Base-by-base conservation (phyloP, 176 grass and related monocot species). In the Olyra latifolia region DNA sequence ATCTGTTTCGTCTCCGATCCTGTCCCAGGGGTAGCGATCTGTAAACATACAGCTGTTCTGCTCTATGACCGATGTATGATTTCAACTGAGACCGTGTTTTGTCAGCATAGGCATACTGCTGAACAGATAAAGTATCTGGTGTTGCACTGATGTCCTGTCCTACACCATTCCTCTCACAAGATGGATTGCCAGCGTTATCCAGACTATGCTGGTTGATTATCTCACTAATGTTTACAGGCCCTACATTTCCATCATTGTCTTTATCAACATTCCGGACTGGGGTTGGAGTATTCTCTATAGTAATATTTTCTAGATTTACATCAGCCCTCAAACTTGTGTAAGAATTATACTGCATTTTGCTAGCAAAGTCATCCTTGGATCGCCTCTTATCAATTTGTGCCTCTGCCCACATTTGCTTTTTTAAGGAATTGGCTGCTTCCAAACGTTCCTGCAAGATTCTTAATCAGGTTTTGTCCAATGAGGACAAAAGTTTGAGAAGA, bases 351-450 rank as follows among this genome's bases (percentile, higher is more conserved):
- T 93, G 96, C 72, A 81, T 24, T 89, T 62, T 91, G 72, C 53
- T 86, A 71, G 78, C 68, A 91, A 87, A 89, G 58, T 99, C 96
- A 87, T 93, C 96, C 73, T 84, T 99, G 63, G 82, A 89, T 75
- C 92, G 96, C 48, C 86, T 95, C 83, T 91, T 99, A 77, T 95
- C 96, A 62, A 86, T 81, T 71, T 99, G 96, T 81, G 90, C 96
- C 62, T 99, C 96, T 8, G 90, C 88, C 92, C 88, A 95, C 90
- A 99, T 93, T 87, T 99, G 96, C 79, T 99, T 99, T 79, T 95
- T 99, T 72, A 99, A 85, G 66, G 96, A 84, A 89, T 91, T 99
- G 50, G 96, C 96, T 78, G 87, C 87, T 86, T 95, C 96, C 78
- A 99, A 88, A 60, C 96, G 96, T 88, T 95, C 92, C 95, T 98